Conservation (phyloP, 192 early-diverging fungal species). For the Tieghemiomyces parasiticus region DNA sequence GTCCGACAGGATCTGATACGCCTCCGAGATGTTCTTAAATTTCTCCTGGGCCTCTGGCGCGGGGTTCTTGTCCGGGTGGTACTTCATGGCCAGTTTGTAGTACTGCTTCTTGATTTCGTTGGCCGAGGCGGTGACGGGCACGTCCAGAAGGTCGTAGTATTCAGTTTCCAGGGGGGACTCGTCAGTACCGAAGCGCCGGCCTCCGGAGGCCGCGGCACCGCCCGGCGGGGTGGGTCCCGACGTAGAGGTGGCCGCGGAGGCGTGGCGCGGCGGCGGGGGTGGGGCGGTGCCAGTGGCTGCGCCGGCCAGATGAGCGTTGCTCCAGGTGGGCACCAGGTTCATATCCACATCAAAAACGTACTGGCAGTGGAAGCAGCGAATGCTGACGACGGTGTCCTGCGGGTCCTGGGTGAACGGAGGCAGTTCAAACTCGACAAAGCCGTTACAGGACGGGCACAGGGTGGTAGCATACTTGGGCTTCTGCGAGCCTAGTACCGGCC, state of each 20-base stretch:
- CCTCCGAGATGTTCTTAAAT: constrained; percentile 93
- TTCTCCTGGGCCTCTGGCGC: constrained; percentile 32
- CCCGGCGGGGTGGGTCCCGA: constrained; percentile 19
- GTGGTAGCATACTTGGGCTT: constrained; percentile 8
- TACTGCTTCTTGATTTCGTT: constrained; percentile 91
- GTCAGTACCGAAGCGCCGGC: constrained; percentile 24
- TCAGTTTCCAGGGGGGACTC: constrained; percentile 65
- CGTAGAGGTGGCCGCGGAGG: not conserved
- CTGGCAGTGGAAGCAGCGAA: constrained; percentile 26
- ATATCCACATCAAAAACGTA: constrained; percentile 29
- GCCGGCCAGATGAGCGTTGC: not conserved
- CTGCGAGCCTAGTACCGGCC: not conserved
- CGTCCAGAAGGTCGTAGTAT: constrained; percentile 81
- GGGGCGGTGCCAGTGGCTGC: not conserved
- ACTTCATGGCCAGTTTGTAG: constrained; percentile 37
- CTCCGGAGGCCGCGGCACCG: constrained; percentile 10
- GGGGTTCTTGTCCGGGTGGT: constrained; percentile 40
- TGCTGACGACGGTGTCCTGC: constrained; percentile 13
- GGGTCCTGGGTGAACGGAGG: constrained; percentile 22
- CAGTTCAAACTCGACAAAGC: constrained; percentile 29
- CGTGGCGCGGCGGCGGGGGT: constrained; percentile 8
- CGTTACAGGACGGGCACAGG: constrained; percentile 25
- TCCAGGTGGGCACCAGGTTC: constrained; percentile 30
- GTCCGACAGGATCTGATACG: constrained; percentile 92
- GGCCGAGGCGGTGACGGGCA: constrained; percentile 54